Base-by-base conservation (phyloP, 129 eudicot species). In the Helichrysum umbraculigerum region DNA sequence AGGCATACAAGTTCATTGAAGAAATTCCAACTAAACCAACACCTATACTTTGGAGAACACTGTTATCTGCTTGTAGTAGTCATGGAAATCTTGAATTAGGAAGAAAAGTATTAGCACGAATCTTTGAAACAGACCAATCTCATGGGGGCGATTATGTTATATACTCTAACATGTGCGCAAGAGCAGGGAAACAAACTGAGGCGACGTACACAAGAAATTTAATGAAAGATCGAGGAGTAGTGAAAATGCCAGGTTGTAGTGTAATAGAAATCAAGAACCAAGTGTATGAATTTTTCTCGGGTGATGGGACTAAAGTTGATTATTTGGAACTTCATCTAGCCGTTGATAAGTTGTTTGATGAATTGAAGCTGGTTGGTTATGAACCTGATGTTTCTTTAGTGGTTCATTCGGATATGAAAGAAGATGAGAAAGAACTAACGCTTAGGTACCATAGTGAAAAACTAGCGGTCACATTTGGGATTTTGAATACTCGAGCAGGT, bases 371-470 rank as follows among this genome's bases (percentile, higher is more conserved):
- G 71, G 84, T 79, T 41, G 89, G 89, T 32, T 85, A 82, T 35
- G 33, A 65, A 20, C 84, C 89, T 28, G 89, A 82, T 71, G 66
- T 82, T 51, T 75, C 84, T 75, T 58, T 79, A 19, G 89, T 79
- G 62, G 72, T 34, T 82, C 78, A 79, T 41, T 42, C 20, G 22
- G 86, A 64, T 44, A 82, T 86, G 84, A 64, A 67, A 2, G 83
- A 82, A 47, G 86, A 79, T 20, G 80, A 79, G 30, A 82, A 76
- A 67, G 86, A 86, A 79, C 37, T 39, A 67, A 73, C 50, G 6
- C 80, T 86, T 6, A 80, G 86, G 62, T 86, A 86, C 67, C 89
- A 86, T 44, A 86, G 89, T 57, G 89, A 86, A 60, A 86, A 86
- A 71, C 56, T 86, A 50, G 86, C 84, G 16, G 76, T 86, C 56